Percentiles rank a stretch among this genome's conserved stretches.
Evolutionary conservation across 495 filamentous ascomycete genomes (phyloP).

Genomic region (Aspergillus steynii): DNA sequence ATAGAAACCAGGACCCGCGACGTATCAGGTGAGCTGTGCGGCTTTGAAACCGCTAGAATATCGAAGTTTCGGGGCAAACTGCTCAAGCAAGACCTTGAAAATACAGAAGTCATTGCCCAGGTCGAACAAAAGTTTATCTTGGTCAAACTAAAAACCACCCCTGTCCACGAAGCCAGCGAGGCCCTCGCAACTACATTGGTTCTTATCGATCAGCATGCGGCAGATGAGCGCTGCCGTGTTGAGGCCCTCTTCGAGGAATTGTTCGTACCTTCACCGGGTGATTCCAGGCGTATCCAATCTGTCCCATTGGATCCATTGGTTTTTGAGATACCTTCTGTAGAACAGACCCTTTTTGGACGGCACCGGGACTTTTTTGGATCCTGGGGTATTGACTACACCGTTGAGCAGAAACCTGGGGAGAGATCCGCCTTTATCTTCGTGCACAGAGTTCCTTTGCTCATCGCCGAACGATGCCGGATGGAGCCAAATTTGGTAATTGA

Average conservation of each 20-base stretch:
- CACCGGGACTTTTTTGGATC: constrained; percentile 56
- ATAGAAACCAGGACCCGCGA: constrained; percentile 1
- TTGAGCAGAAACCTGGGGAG: constrained; percentile 14
- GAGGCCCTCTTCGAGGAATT: constrained; percentile 64
- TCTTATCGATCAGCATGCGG: constrained; percentile 92
- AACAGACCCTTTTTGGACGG: constrained; percentile 54
- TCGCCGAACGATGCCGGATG: constrained; percentile 71
- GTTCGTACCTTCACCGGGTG: constrained; percentile 16
- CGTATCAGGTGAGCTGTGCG: constrained; percentile 12
- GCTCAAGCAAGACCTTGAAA: constrained; percentile 62
- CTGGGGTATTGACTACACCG: constrained; percentile 73
- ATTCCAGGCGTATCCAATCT: constrained; percentile 24
- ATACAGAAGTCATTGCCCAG: constrained; percentile 71
- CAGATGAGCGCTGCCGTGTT: constrained; percentile 82
- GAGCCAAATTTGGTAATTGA: constrained; percentile 69
- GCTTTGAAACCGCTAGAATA: constrained; percentile 21
- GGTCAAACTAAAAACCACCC: constrained; percentile 46
- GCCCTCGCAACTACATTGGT: constrained; percentile 46
- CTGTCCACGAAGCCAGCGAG: not conserved
- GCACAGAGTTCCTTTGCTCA: constrained; percentile 62
- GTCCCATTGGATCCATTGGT: constrained; percentile 52
- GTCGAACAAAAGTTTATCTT: constrained; percentile 92
- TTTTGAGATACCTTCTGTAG: constrained; percentile 61
- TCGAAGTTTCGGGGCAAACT: constrained; percentile 55
- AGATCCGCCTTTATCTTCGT: constrained; percentile 44